Evolutionary conservation across 305 asterid species (phyloP).

Genomic region (Salvia sclarea): DNA sequence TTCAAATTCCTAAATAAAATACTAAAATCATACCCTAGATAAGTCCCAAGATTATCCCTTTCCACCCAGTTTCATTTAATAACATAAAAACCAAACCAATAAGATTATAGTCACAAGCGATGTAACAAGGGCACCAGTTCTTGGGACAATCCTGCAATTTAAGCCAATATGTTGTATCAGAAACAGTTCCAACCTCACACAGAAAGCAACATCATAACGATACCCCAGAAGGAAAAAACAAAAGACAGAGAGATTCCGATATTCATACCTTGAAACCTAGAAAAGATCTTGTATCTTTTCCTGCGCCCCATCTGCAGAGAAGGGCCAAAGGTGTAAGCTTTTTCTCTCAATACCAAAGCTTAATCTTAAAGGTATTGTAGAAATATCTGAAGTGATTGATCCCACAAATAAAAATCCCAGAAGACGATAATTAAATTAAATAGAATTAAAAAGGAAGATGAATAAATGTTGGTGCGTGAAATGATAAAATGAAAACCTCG

Average conservation of each 20-base stretch:
- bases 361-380: conserved; percentile 33
- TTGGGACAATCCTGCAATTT: conserved; percentile 45
- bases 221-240: neutral
- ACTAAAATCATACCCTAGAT: conserved; percentile 16
- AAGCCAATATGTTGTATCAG: conserved; percentile 27
- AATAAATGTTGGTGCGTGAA: neutral
- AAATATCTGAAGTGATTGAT: conserved; percentile 25
- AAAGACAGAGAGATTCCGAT: neutral
- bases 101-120: conserved; percentile 12
- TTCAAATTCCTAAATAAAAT: conserved; percentile 16
- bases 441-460: neutral
- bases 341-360: conserved; percentile 21
- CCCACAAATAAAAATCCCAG: conserved; percentile 24
- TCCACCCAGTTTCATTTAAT: conserved; percentile 22
- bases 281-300: conserved; percentile 42
- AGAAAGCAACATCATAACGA: conserved; percentile 5
- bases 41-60: conserved; percentile 3
- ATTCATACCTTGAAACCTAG: conserved; percentile 43
- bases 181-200: conserved; percentile 5
- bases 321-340: conserved; percentile 14
- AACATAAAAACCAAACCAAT: neutral
- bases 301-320: conserved; percentile 43
- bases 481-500: neutral
- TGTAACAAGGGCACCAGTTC: conserved; percentile 2
- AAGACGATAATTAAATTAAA: neutral